phyloP scores from a whole-genome alignment of 2,329 filamentous ascomycete genomes.

The Didymella sp. region DNA sequence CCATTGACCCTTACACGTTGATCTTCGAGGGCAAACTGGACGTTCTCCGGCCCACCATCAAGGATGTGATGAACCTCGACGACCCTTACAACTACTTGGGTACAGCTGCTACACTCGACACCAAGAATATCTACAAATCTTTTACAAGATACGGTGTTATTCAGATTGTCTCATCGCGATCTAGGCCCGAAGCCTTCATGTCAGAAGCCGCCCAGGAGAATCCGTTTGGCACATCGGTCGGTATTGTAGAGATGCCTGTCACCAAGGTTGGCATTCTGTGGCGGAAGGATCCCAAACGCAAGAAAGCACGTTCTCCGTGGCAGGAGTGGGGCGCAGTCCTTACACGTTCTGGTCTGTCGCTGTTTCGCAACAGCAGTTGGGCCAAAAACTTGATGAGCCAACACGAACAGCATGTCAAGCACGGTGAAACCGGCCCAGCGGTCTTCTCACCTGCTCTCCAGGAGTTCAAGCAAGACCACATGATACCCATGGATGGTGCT shows the following conservation, averaged over 20 bases:
- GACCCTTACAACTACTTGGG: slow-evolving; percentile 91
- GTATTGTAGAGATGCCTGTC: slow-evolving; percentile 95
- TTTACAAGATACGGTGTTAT: slow-evolving; percentile 92
- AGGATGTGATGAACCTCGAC: slow-evolving; percentile 90
- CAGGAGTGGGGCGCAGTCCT: slow-evolving; percentile 98
- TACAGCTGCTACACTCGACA: slow-evolving; percentile 75
- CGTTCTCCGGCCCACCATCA: slow-evolving; percentile 79
- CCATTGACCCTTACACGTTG: slow-evolving; percentile 92
- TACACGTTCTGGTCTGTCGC: slow-evolving; percentile 95
- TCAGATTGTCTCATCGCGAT: slow-evolving; percentile 93
- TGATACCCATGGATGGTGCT: slow-evolving; percentile 92
- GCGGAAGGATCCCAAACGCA: slow-evolving; percentile 93
- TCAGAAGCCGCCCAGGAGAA: slow-evolving; percentile 84
- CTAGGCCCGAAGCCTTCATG: slow-evolving; percentile 94
- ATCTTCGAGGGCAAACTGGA: slow-evolving; percentile 92
- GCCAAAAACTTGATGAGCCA: slow-evolving; percentile 90
- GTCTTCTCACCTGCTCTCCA: slow-evolving; percentile 89
- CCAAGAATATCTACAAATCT: slow-evolving; percentile 81
- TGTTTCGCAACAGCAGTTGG: slow-evolving; percentile 94
- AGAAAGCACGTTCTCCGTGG: slow-evolving; percentile 94
- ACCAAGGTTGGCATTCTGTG: slow-evolving; percentile 95
- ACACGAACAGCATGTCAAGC: slow-evolving; percentile 80
- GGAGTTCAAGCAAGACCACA: slow-evolving; percentile 90
- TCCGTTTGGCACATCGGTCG: slow-evolving; percentile 79
- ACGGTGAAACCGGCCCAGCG: slow-evolving; percentile 77